Base-by-base conservation (phyloP, 2,329 filamentous ascomycete species). In the Pseudogymnoascus sp. region DNA sequence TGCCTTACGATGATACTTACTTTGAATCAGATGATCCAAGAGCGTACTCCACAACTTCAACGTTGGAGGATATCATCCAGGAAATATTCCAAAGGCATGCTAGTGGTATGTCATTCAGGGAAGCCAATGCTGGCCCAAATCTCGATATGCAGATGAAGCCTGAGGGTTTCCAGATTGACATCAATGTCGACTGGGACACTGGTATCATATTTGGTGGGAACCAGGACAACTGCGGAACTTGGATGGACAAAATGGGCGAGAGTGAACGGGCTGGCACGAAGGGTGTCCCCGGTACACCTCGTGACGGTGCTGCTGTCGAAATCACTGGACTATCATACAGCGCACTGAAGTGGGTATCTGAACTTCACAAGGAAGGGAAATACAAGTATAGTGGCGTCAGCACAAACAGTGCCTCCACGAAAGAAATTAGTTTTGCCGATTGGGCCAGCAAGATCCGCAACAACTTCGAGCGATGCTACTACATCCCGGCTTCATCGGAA, bases 211-310 rank as follows among this genome's bases (percentile, higher is more conserved):
- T 95, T 71, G 94, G 95, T 62, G 94, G 95, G 35, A 97, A 91
- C 71, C 92, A 97, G 72, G 82, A 79, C 76, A 99, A 99, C 75
- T 99, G 95, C 70, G 94, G 94, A 61, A 99, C 94, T 1, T 99
- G 94, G 94, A 97, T 97, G 92, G 94, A 99, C 80, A 99, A 99
- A 82, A 99, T 99, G 94, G 94, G 94, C n/a, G 94, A 99, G 75
- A 96, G 92, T 66, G 86, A 90, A 66, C 90, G 87, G 65, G 94
- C 95, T 14, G 88, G 89, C 63, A 96, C 87, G 71, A 97, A 97
- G 78, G 95, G 94, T 59, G 80, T 96, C 19, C 95, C 94, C 0
- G 94, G 92, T 7, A 99, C 94, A n/a, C 94, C 94, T 55, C 89
- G 95, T 69, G 95, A 99, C 73, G 94, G 94, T 31, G 92, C 94